Evolutionary conservation across 495 filamentous ascomycete species (phyloP), one percentile per base, ranked within the genome.

Genomic region (Trypethelium eluteriae): DNA sequence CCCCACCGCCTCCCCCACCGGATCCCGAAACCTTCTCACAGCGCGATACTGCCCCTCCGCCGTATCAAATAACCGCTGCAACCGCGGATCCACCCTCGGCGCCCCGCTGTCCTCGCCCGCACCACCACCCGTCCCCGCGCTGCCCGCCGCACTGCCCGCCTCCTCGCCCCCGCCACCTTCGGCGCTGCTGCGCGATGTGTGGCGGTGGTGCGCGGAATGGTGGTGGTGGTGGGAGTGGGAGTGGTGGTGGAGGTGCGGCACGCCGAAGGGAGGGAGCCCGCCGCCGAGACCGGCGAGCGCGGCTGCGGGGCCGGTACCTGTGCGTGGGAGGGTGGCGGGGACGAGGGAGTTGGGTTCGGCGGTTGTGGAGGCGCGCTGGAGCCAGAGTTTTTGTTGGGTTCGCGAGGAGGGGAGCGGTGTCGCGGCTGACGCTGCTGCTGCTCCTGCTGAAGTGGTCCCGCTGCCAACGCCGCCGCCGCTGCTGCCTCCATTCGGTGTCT

Each of bases 381-480:
- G 82, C 77, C 87, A 84, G 12, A 90, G 76, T 66, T 90, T 90
- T 70, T 89, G 87, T 73, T 90, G 87, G 4, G 85, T 89, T 67
- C 61, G 69, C 5, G 49, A 53, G 12, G 49, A 53, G 49, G 49
- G 49, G 10, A 53, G n/a, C 18, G 41, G 7, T 14, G 62, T 53
- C 25, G 38, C 63, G 39, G 38, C 25, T 25, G 25, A 25, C 25
- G 25, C 14, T 46, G 41, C 41, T 46, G 41, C 41, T 16, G 41
- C 41, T 46, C 9, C 41, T 16, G 41, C 41, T 7, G 41, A 74
- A 18, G 69, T 70, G 36, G 75, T 70, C 18, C 70, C 69, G 12
- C 68, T 71, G 9, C 68, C 68, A 32, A 71, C 66, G 41, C 70
- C 75, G 67, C 61, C 70, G 16, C 75, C 39, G 70, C 75, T 34